Percentiles rank a stretch among this genome's conserved stretches.
phyloP scores from a whole-genome alignment of 2,329 filamentous ascomycete species.

The Cryphonectria japonica region DNA sequence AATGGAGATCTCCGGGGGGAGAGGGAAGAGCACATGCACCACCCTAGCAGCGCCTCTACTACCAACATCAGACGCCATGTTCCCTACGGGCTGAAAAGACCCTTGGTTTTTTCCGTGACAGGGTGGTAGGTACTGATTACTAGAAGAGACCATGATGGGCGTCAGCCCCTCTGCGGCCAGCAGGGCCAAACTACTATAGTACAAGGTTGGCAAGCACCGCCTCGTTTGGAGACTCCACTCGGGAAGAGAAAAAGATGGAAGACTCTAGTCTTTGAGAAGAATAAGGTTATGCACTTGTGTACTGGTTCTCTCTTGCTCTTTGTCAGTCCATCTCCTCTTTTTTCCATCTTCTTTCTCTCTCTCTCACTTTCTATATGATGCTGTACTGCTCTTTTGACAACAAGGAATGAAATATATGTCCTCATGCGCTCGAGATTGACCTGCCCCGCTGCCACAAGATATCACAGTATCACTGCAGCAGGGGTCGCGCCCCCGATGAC shows the following conservation, averaged over 20 bases:
- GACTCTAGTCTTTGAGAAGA: not conserved
- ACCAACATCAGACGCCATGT: not conserved
- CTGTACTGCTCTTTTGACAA: not conserved
- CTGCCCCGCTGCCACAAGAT: not conserved
- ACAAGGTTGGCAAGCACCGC: not conserved
- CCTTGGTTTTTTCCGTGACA: not conserved
- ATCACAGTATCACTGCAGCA: not conserved
- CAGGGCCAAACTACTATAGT: not conserved
- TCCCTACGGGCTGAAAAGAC: not conserved
- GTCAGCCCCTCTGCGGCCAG: not conserved
- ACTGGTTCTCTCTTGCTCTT: not conserved
- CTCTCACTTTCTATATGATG: not conserved
- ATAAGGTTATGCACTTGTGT: slow-evolving; percentile 1
- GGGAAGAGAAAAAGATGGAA: too few relatives aligned
- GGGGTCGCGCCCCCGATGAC: not conserved
- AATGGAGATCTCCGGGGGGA: not conserved
- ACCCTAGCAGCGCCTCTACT: not conserved
- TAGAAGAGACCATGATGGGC: not conserved
- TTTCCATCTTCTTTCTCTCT: not conserved
- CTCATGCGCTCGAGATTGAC: not conserved
- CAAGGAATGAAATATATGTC: not conserved
- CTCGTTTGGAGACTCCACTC: not conserved
- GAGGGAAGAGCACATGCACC: not conserved
- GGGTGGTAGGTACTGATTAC: not conserved
- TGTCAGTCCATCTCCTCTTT: not conserved